phyloP scores from a whole-genome alignment of 2,329 filamentous ascomycete species.

The Aspergillus ibericus region DNA sequence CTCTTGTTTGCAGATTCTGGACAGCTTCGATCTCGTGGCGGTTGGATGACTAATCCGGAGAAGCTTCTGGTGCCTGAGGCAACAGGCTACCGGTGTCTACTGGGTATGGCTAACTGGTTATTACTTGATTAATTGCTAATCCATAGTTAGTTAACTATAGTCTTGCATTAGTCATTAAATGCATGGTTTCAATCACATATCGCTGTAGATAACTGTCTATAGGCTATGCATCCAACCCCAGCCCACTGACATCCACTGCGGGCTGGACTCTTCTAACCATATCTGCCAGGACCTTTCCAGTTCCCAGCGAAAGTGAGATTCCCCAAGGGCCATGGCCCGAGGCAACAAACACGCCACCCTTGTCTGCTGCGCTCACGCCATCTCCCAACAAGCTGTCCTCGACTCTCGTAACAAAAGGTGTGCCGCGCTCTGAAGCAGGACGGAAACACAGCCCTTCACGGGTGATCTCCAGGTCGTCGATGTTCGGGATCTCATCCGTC shows the following conservation, averaged over 20 bases:
- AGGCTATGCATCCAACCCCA: conserved; percentile 39
- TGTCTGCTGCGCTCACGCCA: conserved; percentile 42
- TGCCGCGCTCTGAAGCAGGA: conserved; percentile 64
- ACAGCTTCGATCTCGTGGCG: conserved; percentile 28
- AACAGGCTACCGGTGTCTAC: background rate
- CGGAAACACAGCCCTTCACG: conserved; percentile 71
- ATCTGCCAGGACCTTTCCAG: conserved; percentile 69
- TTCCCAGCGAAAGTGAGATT: conserved; percentile 64
- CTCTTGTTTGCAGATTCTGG: conserved; percentile 37
- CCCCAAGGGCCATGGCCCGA: conserved; percentile 78
- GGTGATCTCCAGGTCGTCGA: conserved; percentile 61
- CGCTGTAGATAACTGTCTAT: too few relatives aligned
- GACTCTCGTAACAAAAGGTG: conserved; percentile 63
- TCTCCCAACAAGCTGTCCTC: conserved; percentile 57
- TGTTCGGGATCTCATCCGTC: conserved; percentile 30
- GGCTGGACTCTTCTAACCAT: conserved; percentile 61
- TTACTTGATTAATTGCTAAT: too few relatives aligned
- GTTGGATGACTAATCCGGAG: conserved; percentile 28
- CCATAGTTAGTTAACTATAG: too few relatives aligned
- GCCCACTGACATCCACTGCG: conserved; percentile 59
- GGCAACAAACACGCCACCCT: conserved; percentile 67
- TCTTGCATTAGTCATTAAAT: too few relatives aligned
- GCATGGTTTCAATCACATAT: too few relatives aligned
- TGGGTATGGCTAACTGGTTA: too few relatives aligned
- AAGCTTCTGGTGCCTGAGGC: conserved; percentile 22